phyloP scores from a whole-genome alignment of 257 asterid genomes.

The Petunia axillaris region DNA sequence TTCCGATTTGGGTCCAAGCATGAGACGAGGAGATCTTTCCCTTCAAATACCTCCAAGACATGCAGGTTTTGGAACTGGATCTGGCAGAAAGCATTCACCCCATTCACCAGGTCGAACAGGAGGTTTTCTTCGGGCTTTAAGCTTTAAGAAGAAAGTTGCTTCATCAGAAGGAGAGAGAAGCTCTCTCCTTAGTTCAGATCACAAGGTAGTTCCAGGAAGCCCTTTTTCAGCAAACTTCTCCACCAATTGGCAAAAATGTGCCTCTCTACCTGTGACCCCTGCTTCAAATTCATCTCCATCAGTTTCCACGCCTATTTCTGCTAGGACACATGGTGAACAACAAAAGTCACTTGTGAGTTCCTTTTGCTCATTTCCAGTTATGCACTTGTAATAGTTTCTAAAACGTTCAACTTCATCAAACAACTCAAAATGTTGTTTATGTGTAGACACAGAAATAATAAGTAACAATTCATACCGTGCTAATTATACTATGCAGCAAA shows the following conservation, averaged over 20 bases:
- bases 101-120: constrained; percentile 51
- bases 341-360: constrained; percentile 58
- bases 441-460: not conserved
- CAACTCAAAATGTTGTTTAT: not conserved
- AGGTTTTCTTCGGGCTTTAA: constrained; percentile 65
- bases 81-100: constrained; percentile 41
- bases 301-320: constrained; percentile 50
- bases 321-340: constrained; percentile 54
- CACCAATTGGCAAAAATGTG: constrained; percentile 58
- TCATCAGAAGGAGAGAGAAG: constrained; percentile 48
- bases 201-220: constrained; percentile 55
- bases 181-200: constrained; percentile 40
- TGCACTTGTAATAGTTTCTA: not conserved
- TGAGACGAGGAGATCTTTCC: constrained; percentile 51
- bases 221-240: constrained; percentile 52
- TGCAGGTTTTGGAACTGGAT: constrained; percentile 30
- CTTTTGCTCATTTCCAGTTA: constrained; percentile 9
- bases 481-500: not conserved
- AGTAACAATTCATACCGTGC: not conserved
- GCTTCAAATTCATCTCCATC: constrained; percentile 63
- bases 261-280: constrained; percentile 82
- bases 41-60: constrained; percentile 81
- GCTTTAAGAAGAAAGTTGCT: constrained; percentile 58
- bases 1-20: constrained; percentile 39
- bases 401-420: not conserved